Percentiles rank a stretch among this genome's conserved stretches.
These are phyloP conservation scores for Fusarium coffeatum DNA, from an alignment of 2,329 filamentous ascomycete species.

Conservation along the genomic window DNA sequence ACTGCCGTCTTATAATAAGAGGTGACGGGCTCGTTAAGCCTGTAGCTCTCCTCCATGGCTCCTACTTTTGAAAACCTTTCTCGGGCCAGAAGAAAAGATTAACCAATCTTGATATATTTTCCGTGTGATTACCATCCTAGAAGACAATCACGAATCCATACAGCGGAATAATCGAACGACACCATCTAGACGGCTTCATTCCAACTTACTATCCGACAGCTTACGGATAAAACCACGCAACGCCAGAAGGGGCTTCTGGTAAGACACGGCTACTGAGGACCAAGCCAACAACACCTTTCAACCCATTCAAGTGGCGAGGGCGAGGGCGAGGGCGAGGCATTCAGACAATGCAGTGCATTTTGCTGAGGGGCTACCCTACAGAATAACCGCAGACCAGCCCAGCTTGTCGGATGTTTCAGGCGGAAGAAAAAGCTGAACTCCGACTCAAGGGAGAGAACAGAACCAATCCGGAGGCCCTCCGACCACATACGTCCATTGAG, in stretches of 20 bases:
- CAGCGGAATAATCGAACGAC: neutral
- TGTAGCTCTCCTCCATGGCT: constrained; percentile 12
- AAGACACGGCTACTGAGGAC: constrained; percentile 8
- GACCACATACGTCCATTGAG: neutral
- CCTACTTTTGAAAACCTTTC: neutral
- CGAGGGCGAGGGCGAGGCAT: constrained; percentile 6
- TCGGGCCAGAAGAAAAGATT: neutral
- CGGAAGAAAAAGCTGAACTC: constrained; percentile 2
- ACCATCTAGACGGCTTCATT: constrained; percentile 8
- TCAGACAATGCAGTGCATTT: constrained; percentile 2
- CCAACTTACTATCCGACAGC: constrained; percentile 4
- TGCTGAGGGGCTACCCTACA: constrained; percentile 19
- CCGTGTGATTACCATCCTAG: neutral
- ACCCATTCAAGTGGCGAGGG: neutral
- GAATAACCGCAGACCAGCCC: neutral
- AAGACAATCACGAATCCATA: neutral
- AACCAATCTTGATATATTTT: neutral
- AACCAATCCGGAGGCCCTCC: neutral
- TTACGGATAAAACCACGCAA: neutral
- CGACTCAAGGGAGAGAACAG: constrained; percentile 9
- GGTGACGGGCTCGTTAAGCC: constrained; percentile 25
- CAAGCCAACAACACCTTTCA: neutral
- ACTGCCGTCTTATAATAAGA: constrained; percentile 17
- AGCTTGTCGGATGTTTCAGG: constrained; percentile 11
- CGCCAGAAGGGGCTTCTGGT: constrained; percentile 4